Evolutionary conservation across 78 protist genomes (phyloP).

Genomic region (Speleostelium caveatum): DNA sequence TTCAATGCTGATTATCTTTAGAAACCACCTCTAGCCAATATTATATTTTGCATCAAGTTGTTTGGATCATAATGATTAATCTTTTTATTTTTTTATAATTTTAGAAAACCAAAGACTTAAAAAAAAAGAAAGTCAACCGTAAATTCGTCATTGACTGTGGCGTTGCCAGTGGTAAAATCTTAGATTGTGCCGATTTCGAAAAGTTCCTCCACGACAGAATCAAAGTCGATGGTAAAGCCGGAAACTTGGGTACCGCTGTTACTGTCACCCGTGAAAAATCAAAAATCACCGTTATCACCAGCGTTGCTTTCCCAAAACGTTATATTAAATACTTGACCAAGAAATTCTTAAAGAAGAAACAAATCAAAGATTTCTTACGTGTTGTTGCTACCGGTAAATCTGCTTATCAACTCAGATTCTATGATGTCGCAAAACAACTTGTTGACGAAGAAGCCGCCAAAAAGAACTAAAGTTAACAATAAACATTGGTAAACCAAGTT

Average conservation of each 20-base stretch:
- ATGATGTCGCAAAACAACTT: conserved; percentile 83
- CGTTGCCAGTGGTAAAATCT: conserved; percentile 76
- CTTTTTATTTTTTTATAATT: too few relatives aligned
- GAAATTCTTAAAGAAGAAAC: conserved; percentile 95
- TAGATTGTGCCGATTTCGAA: conserved; percentile 74
- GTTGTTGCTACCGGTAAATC: conserved; percentile 91
- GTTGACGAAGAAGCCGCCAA: conserved; percentile 79
- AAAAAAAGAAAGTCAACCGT: conserved; percentile 29
- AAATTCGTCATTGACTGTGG: conserved; percentile 72
- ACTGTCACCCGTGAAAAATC: conserved; percentile 74
- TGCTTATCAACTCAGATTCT: conserved; percentile 89
- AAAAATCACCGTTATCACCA: conserved; percentile 69
- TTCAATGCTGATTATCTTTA: too few relatives aligned
- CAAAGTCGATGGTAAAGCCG: conserved; percentile 85
- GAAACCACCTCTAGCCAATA: too few relatives aligned
- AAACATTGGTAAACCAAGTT: too few relatives aligned
- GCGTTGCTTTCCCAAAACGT: conserved; percentile 87
- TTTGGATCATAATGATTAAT: too few relatives aligned
- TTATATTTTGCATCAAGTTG: too few relatives aligned
- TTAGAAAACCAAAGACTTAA: conserved; percentile 6
- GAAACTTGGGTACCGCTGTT: conserved; percentile 90
- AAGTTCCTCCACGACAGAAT: conserved; percentile 60
- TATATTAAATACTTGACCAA: conserved; percentile 97
- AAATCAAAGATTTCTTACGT: conserved; percentile 93
- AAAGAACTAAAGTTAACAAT: too few relatives aligned